A percentile compares a stretch with the other conserved stretches of the same genome.
Conservation (phyloP, 1,284 basidiomycete species). For the Leucoagaricus sp. region DNA sequence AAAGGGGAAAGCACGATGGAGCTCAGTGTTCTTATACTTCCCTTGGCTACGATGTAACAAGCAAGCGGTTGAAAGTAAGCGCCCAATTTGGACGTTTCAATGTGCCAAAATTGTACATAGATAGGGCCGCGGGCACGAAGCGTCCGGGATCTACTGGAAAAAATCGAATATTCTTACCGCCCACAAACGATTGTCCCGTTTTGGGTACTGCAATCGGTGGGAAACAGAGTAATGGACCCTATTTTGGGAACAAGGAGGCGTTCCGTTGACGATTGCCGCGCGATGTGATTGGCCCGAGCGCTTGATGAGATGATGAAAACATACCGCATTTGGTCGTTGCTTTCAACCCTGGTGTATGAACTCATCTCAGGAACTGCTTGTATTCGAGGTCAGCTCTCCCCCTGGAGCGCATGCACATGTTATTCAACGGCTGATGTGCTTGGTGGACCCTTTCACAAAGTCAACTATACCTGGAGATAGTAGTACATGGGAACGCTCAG, state of each 20-base stretch:
- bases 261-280: no score
- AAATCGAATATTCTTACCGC: not conserved
- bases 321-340: not conserved
- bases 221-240: not conserved
- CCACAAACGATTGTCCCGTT: constrained; percentile 10
- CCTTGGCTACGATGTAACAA: not conserved
- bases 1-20: not conserved
- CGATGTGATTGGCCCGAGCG: not conserved
- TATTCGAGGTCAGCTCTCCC: no score
- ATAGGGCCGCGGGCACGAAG: not conserved
- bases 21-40: constrained; percentile 1
- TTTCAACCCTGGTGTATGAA: not conserved
- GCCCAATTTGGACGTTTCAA: constrained; percentile 1
- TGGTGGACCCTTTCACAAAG: no score
- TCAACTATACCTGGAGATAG: no score
- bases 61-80: constrained; percentile 1
- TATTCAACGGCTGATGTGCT: no score
- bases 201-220: not conserved
- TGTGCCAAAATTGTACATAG: not conserved
- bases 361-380: no score
- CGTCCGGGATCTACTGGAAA: no score
- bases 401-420: no score
- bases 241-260: constrained; percentile 7
- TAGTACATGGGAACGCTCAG: no score
- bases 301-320: not conserved